Evolutionary conservation across 164 flowering plant genomes (phyloP).

Genomic region (Tinospora cordifolia): DNA sequence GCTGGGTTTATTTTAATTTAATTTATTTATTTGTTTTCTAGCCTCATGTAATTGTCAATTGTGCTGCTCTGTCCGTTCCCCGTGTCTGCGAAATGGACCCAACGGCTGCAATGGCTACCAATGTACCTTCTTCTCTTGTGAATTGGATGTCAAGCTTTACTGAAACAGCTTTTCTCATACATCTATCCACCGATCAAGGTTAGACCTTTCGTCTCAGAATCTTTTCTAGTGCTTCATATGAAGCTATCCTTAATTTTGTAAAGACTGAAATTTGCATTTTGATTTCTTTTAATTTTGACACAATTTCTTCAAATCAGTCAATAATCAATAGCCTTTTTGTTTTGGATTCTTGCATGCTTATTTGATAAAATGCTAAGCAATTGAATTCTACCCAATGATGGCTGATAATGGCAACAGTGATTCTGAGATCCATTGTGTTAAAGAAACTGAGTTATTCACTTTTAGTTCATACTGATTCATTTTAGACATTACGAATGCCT

Average conservation of each 20-base stretch:
- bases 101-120: conserved; percentile 57
- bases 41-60: conserved; percentile 85
- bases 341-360: no score
- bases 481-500: background rate
- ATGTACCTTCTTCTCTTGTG: conserved; percentile 73
- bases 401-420: no score
- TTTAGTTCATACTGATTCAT: background rate
- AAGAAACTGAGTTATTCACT: background rate
- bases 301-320: no score
- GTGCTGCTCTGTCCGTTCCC: conserved; percentile 89
- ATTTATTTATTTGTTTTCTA: conserved; percentile 21
- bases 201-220: background rate
- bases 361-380: no score
- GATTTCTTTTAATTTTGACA: background rate
- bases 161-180: conserved; percentile 50
- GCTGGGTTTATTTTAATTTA: background rate
- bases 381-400: no score
- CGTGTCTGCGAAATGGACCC: conserved; percentile 79
- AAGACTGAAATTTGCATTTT: background rate
- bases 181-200: conserved; percentile 97
- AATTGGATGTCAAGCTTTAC: conserved; percentile 65
- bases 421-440: background rate
- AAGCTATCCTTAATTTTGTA: background rate
- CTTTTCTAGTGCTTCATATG: background rate
- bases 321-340: no score